phyloP scores from a whole-genome alignment of 176 grass and related monocot genomes.

The Triticum turgidum region DNA sequence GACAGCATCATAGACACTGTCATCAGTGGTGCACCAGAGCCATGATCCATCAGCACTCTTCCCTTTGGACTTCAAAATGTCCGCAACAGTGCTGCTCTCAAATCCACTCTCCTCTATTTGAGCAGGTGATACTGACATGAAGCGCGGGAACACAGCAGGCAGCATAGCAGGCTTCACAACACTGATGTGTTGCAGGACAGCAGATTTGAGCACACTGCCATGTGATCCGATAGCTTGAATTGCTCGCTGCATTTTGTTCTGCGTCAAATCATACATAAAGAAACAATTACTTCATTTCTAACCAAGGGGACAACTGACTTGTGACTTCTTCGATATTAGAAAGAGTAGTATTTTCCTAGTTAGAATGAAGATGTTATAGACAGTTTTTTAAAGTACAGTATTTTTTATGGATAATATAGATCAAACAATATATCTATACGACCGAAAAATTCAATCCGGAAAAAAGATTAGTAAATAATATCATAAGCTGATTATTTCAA shows the following conservation, averaged over 20 bases:
- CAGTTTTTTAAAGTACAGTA: not conserved
- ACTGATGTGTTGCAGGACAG: conserved; percentile 57
- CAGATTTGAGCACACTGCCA: conserved; percentile 55
- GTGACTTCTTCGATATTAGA: not conserved
- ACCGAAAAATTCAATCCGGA: not conserved
- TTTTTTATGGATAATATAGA: not conserved
- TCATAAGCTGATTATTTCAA: not conserved
- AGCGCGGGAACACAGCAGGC: conserved; percentile 52
- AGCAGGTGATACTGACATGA: conserved; percentile 62
- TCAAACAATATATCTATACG: not conserved
- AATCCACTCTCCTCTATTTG: conserved; percentile 80
- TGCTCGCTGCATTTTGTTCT: conserved; percentile 79
- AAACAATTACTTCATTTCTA: conserved; percentile 27
- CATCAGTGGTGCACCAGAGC: conserved; percentile 96
- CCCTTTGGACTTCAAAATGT: conserved; percentile 83
- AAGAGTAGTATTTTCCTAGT: not conserved
- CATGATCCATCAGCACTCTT: conserved; percentile 96
- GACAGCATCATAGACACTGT: conserved; percentile 90
- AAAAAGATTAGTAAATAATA: not conserved
- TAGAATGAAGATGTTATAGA: not conserved
- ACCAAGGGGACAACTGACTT: not conserved
- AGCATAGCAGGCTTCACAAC: conserved; percentile 45
- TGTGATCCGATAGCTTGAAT: conserved; percentile 58
- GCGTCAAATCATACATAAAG: conserved; percentile 26
- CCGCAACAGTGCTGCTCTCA: conserved; percentile 77